These are phyloP conservation scores for Amborella trichopoda DNA, from an alignment of 164 flowering plant genomes.

Conservation along the genomic window DNA sequence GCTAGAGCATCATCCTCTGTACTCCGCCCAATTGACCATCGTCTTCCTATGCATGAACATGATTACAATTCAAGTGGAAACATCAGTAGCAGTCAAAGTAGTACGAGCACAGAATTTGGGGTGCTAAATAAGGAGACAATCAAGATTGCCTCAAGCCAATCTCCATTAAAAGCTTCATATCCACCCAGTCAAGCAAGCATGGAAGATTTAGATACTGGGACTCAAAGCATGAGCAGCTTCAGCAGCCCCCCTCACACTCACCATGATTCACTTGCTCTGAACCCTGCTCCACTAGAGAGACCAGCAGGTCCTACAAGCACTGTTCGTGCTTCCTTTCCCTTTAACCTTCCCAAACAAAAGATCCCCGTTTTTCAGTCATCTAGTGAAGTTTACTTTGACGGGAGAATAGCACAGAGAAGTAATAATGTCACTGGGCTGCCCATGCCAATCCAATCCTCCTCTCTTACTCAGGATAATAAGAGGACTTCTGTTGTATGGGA, in stretches of 20 bases:
- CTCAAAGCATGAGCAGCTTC: conserved; percentile 42
- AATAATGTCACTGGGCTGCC: not conserved
- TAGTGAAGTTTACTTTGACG: no score
- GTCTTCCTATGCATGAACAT: conserved; percentile 35
- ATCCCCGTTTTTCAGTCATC: conserved; percentile 4
- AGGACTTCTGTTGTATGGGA: conserved; percentile 72
- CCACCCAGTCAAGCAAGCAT: conserved; percentile 77
- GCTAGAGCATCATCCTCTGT: conserved; percentile 95
- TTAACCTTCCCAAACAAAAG: conserved; percentile 29
- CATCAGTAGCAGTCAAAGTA: conserved; percentile 62
- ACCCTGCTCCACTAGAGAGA: conserved; percentile 9
- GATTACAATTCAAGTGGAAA: conserved; percentile 50
- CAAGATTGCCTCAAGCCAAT: conserved; percentile 18
- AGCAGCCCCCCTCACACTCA: conserved; percentile 52
- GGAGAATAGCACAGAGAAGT: not conserved
- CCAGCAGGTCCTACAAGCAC: not conserved
- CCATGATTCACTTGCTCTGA: conserved; percentile 12
- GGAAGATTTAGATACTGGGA: conserved; percentile 54
- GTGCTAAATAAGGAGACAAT: conserved; percentile 25
- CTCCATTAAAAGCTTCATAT: conserved; percentile 52
- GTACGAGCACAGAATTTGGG: conserved; percentile 35
- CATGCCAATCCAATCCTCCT: no score
- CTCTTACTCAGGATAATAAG: conserved; percentile 19
- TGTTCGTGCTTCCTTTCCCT: conserved; percentile 22
- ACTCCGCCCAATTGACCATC: conserved; percentile 56